Percentiles rank a stretch among this genome's conserved stretches.
Conservation (phyloP, 148 eudicot genomes). For the Agrostemma githago region DNA sequence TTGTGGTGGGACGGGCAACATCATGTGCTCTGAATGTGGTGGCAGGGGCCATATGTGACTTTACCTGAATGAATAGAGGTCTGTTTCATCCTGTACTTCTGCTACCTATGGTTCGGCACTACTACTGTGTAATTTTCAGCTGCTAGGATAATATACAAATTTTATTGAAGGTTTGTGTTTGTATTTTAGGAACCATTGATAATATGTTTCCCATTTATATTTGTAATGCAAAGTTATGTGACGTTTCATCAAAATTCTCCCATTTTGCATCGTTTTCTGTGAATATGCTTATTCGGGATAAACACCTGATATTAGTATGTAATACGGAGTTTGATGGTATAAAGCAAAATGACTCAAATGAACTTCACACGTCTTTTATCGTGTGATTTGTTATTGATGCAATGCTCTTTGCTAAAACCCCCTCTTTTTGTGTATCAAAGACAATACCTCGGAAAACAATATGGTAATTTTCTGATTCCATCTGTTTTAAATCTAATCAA, state of each 20-base stretch:
- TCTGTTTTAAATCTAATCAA: not conserved
- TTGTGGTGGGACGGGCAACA: constrained; percentile 89
- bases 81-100: constrained; percentile 1
- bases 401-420: not conserved
- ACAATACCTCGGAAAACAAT: not conserved
- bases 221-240: no score
- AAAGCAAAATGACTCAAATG: not conserved
- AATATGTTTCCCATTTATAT: not conserved
- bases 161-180: not conserved
- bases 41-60: constrained; percentile 63
- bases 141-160: not conserved
- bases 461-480: not conserved
- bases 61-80: not conserved
- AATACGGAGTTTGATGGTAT: not conserved
- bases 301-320: not conserved
- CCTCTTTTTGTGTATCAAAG: no score
- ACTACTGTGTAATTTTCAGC: not conserved
- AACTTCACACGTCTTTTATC: not conserved
- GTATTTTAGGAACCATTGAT: not conserved
- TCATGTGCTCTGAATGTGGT: constrained; percentile 72
- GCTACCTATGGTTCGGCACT: constrained; percentile 5
- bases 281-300: not conserved
- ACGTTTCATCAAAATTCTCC: not conserved
- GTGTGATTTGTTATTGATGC: not conserved
- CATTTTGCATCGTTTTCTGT: not conserved